Evolutionary conservation across 2,329 filamentous ascomycete genomes (phyloP).

Genomic region (Paracorniculantispora psalliotae): DNA sequence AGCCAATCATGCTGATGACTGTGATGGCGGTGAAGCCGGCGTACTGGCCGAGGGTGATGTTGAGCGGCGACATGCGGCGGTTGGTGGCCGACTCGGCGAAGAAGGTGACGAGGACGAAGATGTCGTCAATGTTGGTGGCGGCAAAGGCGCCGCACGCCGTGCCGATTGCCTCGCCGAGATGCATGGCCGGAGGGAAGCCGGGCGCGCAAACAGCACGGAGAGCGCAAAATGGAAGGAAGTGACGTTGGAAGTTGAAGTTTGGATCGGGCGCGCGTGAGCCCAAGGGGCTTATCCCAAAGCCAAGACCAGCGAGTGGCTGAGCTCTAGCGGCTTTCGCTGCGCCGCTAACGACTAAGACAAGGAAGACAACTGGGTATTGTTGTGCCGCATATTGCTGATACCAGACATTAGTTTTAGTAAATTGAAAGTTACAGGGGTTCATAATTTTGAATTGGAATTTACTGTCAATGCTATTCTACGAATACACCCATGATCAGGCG

Average conservation of each 20-base stretch:
- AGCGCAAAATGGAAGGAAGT: neutral
- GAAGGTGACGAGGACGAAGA: conserved; percentile 34
- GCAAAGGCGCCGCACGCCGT: conserved; percentile 25
- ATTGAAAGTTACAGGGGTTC: too few relatives aligned
- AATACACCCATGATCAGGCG: too few relatives aligned
- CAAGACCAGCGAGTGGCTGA: neutral
- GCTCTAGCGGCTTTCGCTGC: neutral
- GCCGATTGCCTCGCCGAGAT: conserved; percentile 21
- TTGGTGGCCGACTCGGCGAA: conserved; percentile 29
- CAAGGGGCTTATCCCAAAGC: neutral
- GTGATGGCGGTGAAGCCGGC: conserved; percentile 30
- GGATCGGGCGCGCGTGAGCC: neutral
- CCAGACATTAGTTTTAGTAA: too few relatives aligned
- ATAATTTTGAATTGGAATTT: too few relatives aligned
- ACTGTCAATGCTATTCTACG: too few relatives aligned
- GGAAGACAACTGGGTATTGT: neutral
- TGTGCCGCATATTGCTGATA: neutral
- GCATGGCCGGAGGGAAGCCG: conserved; percentile 8
- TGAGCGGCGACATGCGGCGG: conserved; percentile 19
- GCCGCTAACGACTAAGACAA: neutral
- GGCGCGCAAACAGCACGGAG: too few relatives aligned
- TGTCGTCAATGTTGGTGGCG: conserved; percentile 31
- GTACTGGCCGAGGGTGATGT: conserved; percentile 25
- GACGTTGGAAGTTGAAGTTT: neutral
- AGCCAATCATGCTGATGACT: conserved; percentile 31